Evolutionary conservation across 208 protist species (phyloP).

Genomic region (Porcisia hertigi): DNA sequence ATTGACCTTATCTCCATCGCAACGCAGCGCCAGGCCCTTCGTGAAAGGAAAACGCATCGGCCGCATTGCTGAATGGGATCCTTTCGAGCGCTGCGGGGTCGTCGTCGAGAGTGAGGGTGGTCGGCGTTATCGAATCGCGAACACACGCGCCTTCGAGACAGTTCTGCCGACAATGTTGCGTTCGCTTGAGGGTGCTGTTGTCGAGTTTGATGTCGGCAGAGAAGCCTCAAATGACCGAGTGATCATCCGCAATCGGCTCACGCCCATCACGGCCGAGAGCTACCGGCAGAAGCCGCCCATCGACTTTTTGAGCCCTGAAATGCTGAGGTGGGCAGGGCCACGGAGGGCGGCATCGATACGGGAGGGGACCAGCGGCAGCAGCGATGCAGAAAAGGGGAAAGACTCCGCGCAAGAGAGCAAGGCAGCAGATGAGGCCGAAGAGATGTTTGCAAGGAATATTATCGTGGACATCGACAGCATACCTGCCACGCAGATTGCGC

Average conservation of each 20-base stretch:
- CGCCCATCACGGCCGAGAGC: slow-evolving; percentile 62
- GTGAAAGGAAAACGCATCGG: slow-evolving; percentile 23
- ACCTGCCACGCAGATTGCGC: slow-evolving; percentile 47
- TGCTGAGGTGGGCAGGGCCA: slow-evolving; percentile 19
- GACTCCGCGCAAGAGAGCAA: not conserved
- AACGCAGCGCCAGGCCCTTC: not conserved
- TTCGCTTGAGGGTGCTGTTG: slow-evolving; percentile 59
- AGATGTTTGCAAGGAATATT: slow-evolving; percentile 65
- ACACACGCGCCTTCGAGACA: slow-evolving; percentile 85
- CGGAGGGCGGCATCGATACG: not conserved
- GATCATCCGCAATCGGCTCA: slow-evolving; percentile 67
- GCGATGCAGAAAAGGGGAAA: not conserved
- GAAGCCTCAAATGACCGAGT: slow-evolving; percentile 53
- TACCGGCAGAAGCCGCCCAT: slow-evolving; percentile 63
- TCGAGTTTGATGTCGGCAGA: slow-evolving; percentile 50
- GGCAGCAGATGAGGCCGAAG: not conserved
- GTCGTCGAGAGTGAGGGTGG: slow-evolving; percentile 58
- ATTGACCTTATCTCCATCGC: not conserved
- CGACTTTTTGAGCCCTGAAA: slow-evolving; percentile 53
- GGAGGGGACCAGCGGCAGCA: not conserved
- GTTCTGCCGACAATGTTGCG: slow-evolving; percentile 76
- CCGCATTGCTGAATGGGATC: slow-evolving; percentile 71
- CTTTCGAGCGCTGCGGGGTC: slow-evolving; percentile 72
- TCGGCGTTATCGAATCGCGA: slow-evolving; percentile 60
- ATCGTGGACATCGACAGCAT: slow-evolving; percentile 67